Evolutionary conservation across 2,329 filamentous ascomycete genomes (phyloP), one percentile per base, ranked within the genome.

Genomic region (Emmonsiellopsis sp.): DNA sequence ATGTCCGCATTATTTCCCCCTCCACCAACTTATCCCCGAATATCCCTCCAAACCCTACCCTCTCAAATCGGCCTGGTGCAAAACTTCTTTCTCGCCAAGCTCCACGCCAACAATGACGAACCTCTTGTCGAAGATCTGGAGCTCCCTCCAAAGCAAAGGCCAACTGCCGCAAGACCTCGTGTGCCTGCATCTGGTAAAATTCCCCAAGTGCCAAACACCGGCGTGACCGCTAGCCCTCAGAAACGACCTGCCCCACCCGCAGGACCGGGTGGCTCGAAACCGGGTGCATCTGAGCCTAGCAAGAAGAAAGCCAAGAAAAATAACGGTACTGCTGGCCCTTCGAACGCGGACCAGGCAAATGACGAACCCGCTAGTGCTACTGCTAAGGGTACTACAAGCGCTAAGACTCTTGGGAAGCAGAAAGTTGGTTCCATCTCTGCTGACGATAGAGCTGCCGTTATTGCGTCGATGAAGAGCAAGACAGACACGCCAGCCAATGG

Each of bases 111-210:
- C 68, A 81, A 82, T 66, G 85, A 92, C 63, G 82, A 90, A 67
- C 84, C 89, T 43, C 78, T 98, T 59, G 76, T 95, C 51, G 93
- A 98, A 74, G 93, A 98, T 71, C 88, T 97, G 65, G 92, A 98
- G 61, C 75, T 98, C 27, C 93, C 94, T 13, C 82, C 85, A 53
- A 98, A 98, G 72, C 93, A 98, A 72, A 80, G 89, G 43, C 73
- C 71, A 17, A 73, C 68, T 55, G 67, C 71, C 45, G 62, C 67
- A 40, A 67, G 72, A 33, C 69, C 73, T 27, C 67, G 73, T 57
- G 65, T 75, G 43, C 73, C 73, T 31, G 72, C 72, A 33, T 73
- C 71, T 17, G 73, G 73, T 46, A 75, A 74, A 57, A 75, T 75
- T 6, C 65, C 68, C 1, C 62, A 63, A 32, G 61, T 65, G 37